Conservation (phyloP, 495 filamentous ascomycete genomes). For the Echria macrotheca region DNA sequence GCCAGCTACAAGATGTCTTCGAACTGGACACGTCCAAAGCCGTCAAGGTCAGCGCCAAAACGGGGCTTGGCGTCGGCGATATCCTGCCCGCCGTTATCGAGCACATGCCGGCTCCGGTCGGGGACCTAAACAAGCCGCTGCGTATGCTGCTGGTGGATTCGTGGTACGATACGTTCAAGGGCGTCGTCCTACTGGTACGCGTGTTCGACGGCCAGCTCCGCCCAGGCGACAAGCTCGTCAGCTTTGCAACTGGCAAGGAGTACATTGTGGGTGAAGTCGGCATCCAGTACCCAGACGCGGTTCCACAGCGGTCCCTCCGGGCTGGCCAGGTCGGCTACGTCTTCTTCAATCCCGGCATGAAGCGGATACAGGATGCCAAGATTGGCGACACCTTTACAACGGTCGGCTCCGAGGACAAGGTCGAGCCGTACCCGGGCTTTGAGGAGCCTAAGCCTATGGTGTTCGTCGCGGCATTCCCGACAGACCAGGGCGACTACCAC, state of each 20-base stretch:
- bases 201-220: conserved; percentile 84
- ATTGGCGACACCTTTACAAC: conserved; percentile 91
- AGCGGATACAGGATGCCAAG: conserved; percentile 87
- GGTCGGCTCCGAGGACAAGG: conserved; percentile 69
- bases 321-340: conserved; percentile 96
- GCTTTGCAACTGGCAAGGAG: conserved; percentile 78
- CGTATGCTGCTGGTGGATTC: conserved; percentile 90
- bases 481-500: conserved; percentile 79
- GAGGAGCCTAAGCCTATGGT: conserved; percentile 99
- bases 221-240: conserved; percentile 75
- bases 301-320: conserved; percentile 68
- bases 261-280: conserved; percentile 95
- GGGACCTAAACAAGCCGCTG: conserved; percentile 64
- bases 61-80: conserved; percentile 75
- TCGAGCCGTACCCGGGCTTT: conserved; percentile 83
- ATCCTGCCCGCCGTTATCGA: conserved; percentile 82
- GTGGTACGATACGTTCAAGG: conserved; percentile 95
- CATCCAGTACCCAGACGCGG: conserved; percentile 91
- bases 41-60: conserved; percentile 88
- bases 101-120: conserved; percentile 71
- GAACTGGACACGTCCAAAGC: conserved; percentile 80
- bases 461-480: conserved; percentile 92
- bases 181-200: conserved; percentile 85
- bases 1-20: conserved; percentile 78
- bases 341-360: conserved; percentile 98